A percentile compares a stretch with the other conserved stretches of the same genome.
Evolutionary conservation across 306 rosid genomes (phyloP).

Genomic region (Trifolium subterraneum): DNA sequence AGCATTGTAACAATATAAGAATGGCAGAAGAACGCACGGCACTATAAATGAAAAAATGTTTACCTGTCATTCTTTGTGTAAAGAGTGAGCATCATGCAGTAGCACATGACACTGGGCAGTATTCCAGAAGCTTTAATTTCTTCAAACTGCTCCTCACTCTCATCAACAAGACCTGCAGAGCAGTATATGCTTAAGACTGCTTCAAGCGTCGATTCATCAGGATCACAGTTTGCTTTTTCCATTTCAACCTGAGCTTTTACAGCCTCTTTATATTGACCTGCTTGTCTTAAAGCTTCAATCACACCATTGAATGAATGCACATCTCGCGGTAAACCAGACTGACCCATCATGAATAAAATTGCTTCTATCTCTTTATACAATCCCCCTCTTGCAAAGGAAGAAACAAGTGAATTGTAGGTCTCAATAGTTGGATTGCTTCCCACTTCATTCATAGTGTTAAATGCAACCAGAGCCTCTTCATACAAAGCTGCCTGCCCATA

Average conservation of each 20-base stretch:
- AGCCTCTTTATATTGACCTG: constrained; percentile 89
- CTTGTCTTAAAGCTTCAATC: constrained; percentile 87
- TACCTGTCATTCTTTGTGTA: constrained; percentile 88
- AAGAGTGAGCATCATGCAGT: constrained; percentile 97
- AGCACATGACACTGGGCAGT: constrained; percentile 85
- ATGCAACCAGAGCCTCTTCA: constrained; percentile 92
- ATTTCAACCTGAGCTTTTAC: constrained; percentile 74
- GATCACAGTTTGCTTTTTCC: constrained; percentile 80
- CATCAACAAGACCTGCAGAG: constrained; percentile 85
- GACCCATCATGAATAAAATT: constrained; percentile 61
- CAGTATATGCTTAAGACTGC: constrained; percentile 81
- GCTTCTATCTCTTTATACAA: constrained; percentile 79
- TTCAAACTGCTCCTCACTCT: constrained; percentile 87
- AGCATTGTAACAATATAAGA: constrained; percentile 20
- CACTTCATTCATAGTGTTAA: constrained; percentile 92
- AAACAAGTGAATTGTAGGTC: constrained; percentile 78
- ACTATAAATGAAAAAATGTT: constrained; percentile 33
- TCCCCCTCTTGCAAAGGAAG: constrained; percentile 80
- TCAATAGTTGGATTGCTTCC: constrained; percentile 73
- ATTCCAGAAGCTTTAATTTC: constrained; percentile 83
- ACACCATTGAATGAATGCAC: constrained; percentile 74
- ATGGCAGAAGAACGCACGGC: constrained; percentile 10
- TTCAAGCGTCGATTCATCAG: constrained; percentile 81
- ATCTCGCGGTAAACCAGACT: constrained; percentile 62
- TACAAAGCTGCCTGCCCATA: constrained; percentile 85